phyloP scores from a whole-genome alignment of 768 basidiomycete genomes.

The Exsudoporus frostii region DNA sequence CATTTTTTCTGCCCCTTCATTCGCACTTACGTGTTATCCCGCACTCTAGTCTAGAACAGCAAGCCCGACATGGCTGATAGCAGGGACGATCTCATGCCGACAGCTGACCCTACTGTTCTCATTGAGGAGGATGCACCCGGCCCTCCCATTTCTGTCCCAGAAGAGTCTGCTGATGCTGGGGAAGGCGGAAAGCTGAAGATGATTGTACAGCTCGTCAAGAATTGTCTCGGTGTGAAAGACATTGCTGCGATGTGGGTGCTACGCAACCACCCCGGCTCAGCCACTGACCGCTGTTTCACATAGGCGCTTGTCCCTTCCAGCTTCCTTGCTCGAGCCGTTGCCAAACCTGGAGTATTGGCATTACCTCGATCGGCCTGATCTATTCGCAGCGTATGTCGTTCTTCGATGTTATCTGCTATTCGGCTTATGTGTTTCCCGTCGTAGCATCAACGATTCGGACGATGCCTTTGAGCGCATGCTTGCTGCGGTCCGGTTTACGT shows the following conservation, averaged over 20 bases:
- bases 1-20: constrained; percentile 4
- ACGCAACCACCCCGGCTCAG: background rate
- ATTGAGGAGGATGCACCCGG: constrained; percentile 51
- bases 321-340: constrained; percentile 88
- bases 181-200: constrained; percentile 94
- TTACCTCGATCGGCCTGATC: constrained; percentile 86
- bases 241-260: constrained; percentile 83
- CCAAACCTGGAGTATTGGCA: constrained; percentile 98
- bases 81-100: constrained; percentile 9
- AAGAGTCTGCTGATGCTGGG: constrained; percentile 66
- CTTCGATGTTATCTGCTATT: background rate
- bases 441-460: constrained; percentile 85
- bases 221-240: constrained; percentile 90
- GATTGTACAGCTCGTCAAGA: constrained; percentile 88
- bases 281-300: constrained; percentile 13
- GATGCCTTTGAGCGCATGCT: constrained; percentile 96
- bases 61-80: constrained; percentile 19
- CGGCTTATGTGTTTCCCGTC: constrained; percentile 2
- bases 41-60: background rate
- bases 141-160: constrained; percentile 65
- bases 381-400: constrained; percentile 82
- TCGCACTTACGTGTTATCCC: background rate
- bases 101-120: constrained; percentile 2
- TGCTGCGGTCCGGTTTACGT: constrained; percentile 82
- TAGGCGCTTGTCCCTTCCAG: constrained; percentile 90